Conservation (phyloP, 2,329 filamentous ascomycete species). For the Magnaporthales sp. region DNA sequence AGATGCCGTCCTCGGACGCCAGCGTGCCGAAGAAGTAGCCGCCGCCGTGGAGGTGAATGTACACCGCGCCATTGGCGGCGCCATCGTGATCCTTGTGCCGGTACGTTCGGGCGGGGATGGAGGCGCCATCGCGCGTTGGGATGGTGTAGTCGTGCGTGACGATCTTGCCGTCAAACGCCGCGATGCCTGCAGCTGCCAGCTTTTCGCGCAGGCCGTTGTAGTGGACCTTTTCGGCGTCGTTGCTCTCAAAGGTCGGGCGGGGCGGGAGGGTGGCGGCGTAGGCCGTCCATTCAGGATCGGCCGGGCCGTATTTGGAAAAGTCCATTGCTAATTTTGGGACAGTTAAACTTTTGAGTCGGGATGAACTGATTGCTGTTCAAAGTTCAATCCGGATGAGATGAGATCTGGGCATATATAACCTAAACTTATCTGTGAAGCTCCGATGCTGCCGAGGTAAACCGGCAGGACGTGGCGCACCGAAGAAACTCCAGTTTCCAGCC, state of each 20-base stretch:
- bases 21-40: slow-evolving; percentile 45
- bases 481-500: neutral
- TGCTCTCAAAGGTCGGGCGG: slow-evolving; percentile 12
- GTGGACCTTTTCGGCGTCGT: slow-evolving; percentile 15
- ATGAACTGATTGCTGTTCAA: neutral
- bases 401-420: too few species aligned
- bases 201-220: slow-evolving; percentile 25
- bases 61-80: slow-evolving; percentile 33
- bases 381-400: neutral
- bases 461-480: neutral
- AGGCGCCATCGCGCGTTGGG: slow-evolving; percentile 12
- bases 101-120: slow-evolving; percentile 18
- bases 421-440: too few species aligned
- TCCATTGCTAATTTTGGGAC: slow-evolving; percentile 11
- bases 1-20: slow-evolving; percentile 41
- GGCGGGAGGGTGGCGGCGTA: slow-evolving; percentile 24
- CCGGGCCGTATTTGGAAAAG: slow-evolving; percentile 28
- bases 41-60: slow-evolving; percentile 13
- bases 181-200: slow-evolving; percentile 20
- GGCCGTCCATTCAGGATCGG: slow-evolving; percentile 34
- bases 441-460: neutral
- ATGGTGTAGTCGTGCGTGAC: slow-evolving; percentile 22
- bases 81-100: slow-evolving; percentile 22
- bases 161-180: slow-evolving; percentile 17
- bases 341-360: neutral